Base-by-base conservation (phyloP, 75 land plant genomes). In the Adiantum capillusveneris region DNA sequence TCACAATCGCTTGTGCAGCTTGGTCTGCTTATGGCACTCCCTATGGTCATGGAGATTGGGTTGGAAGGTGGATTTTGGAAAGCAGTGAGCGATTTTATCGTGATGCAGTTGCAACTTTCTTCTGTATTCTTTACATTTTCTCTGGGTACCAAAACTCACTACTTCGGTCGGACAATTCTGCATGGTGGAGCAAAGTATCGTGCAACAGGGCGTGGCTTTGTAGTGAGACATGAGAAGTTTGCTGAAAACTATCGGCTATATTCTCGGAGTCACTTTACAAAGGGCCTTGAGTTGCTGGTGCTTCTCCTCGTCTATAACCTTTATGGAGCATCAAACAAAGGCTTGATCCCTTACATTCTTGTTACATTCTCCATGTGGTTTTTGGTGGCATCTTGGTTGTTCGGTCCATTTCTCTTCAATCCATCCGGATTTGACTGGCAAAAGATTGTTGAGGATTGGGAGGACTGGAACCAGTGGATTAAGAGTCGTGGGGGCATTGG, bases 341-440 rank as follows among this genome's bases (percentile, higher is more conserved):
- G 55, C 29, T 64, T 64, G 20, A 25, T 67, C 11, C 44, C 79
- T 2, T 84, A 81, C 42, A 3, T 79, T 0, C 57, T 94, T 17
- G 71, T 84, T 60, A 84, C 83, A 14, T 61, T 65, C 48, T 90
- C 93, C 6, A 87, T 84, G 88, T 90, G 96, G 96, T 90, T 90
- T 65, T 57, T 90, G 37, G 93, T 87, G 11, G 77, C 55, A 11
- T 75, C 93, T 22, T 90, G 80, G 79, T 46, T 90, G 31, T 87
- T 90, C 66, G 92, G 94, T 17, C 96, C 96, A 22, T 90, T 90
- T 60, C 66, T 87, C 50, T 90, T 90, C 62, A 90, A 90, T 58
- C 96, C 96, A 26, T 87, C 93, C 13, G 96, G 96, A 28, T 90
- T 90, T 67, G 96, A 90, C 41, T 90, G 96, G 96, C 88, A 87